Evolutionary conservation across 306 rosid genomes (phyloP), one percentile per base, ranked within the genome.

Genomic region (Rubus parviflorus): DNA sequence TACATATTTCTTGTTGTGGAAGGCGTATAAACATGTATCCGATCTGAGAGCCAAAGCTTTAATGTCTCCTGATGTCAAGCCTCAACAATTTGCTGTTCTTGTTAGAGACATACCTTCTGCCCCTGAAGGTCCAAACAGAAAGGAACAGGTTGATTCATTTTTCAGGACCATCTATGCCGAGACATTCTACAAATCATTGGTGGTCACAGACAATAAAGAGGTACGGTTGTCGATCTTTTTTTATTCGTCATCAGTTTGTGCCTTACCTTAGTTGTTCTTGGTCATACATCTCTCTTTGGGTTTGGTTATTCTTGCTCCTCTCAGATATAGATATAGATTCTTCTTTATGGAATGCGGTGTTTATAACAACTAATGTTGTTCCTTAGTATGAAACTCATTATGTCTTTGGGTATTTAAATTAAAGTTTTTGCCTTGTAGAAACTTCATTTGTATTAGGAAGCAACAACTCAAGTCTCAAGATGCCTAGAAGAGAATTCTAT

Each of bases 51-150:
- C 90, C 22, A 84, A 79, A 68, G 97, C 98, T 70, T 79, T 88
- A 20, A 82, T 48, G 86, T 68, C 97, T 81, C 93, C 92, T 72
- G 89, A 84, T 73, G 72, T 77, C 78, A 92, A 86, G 80, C 77
- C 90, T 23, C 90, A 92, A 80, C 98, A 91, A 71, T 92, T 85
- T 81, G 94, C 94, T 8, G 57, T 96, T 73, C 74, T 96, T 73
- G 98, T 96, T 62, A 91, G 99, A 84, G 99, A 96, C 83, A 89
- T 96, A 75, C 98, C 99, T 77, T 43, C 83, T 56, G 87, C n/a
- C 23, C 45, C 82, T 76, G 84, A 79, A 54, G 96, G 94, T 57
- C 90, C 75, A 72, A 86, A 87, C 57, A 88, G 89, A 74, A 92
- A 89, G 84, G 97, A 96, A 47, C 94, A 87, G 49, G 85, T 96